These are phyloP conservation scores for Xylaria venustula DNA, from an alignment of 495 filamentous ascomycete species.

Conservation along the genomic window DNA sequence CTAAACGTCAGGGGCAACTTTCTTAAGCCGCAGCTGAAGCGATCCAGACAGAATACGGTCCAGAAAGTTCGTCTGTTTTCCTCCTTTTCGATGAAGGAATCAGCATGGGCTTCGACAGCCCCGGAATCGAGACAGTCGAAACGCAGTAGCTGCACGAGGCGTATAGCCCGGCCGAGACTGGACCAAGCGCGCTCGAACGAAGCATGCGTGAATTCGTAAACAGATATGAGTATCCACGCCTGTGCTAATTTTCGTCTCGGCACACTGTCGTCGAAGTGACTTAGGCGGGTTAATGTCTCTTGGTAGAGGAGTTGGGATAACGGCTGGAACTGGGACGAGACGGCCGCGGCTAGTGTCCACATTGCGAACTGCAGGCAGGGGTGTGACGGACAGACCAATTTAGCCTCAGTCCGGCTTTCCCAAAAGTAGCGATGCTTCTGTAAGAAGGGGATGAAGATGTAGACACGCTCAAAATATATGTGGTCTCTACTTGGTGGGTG, in stretches of 20 bases:
- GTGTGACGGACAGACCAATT: constrained; percentile 9
- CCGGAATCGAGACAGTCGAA: constrained; percentile 32
- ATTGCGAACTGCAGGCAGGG: constrained; percentile 52
- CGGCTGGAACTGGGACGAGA: constrained; percentile 51
- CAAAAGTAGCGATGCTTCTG: constrained; percentile 27
- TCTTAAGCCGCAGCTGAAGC: constrained; percentile 13
- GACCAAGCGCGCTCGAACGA: constrained; percentile 43
- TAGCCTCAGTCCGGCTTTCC: no score
- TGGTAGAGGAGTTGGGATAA: constrained; percentile 44
- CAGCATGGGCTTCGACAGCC: background rate
- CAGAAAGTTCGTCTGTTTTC: constrained; percentile 47
- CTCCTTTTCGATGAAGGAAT: constrained; percentile 35
- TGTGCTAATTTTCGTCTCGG: constrained; percentile 44
- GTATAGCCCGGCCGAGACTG: constrained; percentile 44
- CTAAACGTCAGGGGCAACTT: constrained; percentile 13
- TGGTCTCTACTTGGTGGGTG: constrained; percentile 46
- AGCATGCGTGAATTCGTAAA: constrained; percentile 50
- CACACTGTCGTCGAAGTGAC: constrained; percentile 12
- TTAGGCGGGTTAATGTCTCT: constrained; percentile 41
- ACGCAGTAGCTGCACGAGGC: constrained; percentile 43
- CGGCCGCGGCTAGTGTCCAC: constrained; percentile 52
- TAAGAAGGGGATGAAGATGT: constrained; percentile 50
- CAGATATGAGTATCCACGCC: constrained; percentile 52
- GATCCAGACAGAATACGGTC: constrained; percentile 47
- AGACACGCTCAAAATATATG: constrained; percentile 55